Conservation (phyloP, 345 rosid species). For the Streptanthus diversifolius region DNA sequence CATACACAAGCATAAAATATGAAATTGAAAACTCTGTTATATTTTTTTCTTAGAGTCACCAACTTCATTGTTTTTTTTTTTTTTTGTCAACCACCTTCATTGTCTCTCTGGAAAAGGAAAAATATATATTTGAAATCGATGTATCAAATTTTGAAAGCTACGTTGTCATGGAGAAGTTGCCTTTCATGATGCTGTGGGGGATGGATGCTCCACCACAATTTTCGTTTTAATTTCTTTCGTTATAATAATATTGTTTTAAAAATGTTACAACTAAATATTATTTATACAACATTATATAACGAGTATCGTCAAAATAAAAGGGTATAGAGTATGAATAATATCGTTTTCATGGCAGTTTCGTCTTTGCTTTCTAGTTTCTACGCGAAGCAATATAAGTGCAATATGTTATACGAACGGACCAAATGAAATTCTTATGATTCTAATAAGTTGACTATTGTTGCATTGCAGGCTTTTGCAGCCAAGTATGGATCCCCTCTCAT, state of each 20-base stretch:
- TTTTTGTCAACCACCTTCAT: not conserved
- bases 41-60: not conserved
- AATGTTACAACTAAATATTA: not conserved
- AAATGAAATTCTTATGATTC: not conserved
- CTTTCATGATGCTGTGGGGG: constrained; percentile 22
- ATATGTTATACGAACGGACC: not conserved
- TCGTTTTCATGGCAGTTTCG: constrained; percentile 27
- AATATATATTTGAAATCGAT: constrained; percentile 8
- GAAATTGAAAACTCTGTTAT: not conserved
- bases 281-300: not conserved
- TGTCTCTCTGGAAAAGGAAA: not conserved
- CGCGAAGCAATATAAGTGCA: constrained; percentile 13
- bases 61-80: not conserved
- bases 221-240: not conserved
- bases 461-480: not conserved
- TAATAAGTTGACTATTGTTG: constrained; percentile 11
- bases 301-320: constrained; percentile 2
- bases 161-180: constrained; percentile 7
- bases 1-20: not conserved
- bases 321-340: not conserved
- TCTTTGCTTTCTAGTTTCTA: constrained; percentile 24
- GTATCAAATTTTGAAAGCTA: constrained; percentile 12
- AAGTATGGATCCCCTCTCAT: not conserved
- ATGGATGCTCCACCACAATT: constrained; percentile 25
- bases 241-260: not conserved